Percentiles rank a stretch among this genome's conserved stretches.
Evolutionary conservation across 2,329 filamentous ascomycete species (phyloP).

Genomic region (Immersiporthe knoxdaviesiana): DNA sequence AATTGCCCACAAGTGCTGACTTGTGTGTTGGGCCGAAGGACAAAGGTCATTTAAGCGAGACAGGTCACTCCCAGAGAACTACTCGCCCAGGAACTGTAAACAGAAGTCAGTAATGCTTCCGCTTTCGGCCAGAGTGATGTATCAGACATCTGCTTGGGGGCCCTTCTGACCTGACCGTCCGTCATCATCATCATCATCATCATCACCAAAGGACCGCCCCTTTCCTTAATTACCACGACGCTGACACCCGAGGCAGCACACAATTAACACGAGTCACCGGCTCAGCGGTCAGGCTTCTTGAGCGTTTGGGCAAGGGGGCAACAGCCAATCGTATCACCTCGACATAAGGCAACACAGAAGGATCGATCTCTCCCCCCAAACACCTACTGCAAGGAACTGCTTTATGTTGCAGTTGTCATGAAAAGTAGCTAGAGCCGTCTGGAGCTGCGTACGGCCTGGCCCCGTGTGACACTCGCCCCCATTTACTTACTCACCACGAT

Average conservation of each 20-base stretch:
- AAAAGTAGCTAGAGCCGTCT: background rate
- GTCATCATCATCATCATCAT: too few species aligned
- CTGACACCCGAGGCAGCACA: slow-evolving; percentile 10
- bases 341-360: slow-evolving; percentile 19
- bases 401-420: background rate
- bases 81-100: background rate
- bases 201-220: background rate
- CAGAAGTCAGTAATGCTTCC: background rate
- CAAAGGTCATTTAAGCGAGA: too few species aligned
- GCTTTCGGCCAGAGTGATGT: background rate
- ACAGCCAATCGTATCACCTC: slow-evolving; percentile 13
- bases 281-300: background rate
- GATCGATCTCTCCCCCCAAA: background rate
- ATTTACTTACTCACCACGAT: background rate
- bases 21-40: too few species aligned
- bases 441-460: background rate
- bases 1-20: background rate
- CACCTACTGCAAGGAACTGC: background rate
- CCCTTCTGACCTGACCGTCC: background rate
- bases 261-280: background rate
- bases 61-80: background rate
- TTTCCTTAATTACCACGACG: slow-evolving; percentile 7
- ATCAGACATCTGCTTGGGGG: background rate
- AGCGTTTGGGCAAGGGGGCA: background rate
- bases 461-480: background rate